Conservation (phyloP, 2,329 filamentous ascomycete species). For the Pseudogymnoascus sp. region DNA sequence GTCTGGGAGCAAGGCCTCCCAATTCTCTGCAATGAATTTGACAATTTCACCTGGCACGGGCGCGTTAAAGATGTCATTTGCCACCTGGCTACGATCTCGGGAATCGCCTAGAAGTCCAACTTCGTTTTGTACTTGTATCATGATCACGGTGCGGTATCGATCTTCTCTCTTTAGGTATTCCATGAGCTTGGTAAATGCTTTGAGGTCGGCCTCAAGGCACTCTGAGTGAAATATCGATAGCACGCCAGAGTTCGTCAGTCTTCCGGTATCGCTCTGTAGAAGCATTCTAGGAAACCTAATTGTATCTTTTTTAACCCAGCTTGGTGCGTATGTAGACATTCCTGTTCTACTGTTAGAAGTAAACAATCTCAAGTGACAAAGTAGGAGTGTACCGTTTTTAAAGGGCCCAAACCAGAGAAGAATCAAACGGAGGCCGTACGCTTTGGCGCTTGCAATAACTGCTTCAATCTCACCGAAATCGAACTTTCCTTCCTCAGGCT, state of each 20-base stretch:
- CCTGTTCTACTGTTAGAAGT: slow-evolving; percentile 15
- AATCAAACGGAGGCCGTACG: slow-evolving; percentile 32
- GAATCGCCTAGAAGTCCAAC: slow-evolving; percentile 43
- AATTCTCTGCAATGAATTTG: slow-evolving; percentile 23
- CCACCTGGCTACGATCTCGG: slow-evolving; percentile 35
- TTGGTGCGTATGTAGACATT: slow-evolving; percentile 31
- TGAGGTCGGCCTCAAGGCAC: slow-evolving; percentile 30
- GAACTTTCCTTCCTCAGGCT: slow-evolving; percentile 36
- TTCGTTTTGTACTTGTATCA: slow-evolving; percentile 52
- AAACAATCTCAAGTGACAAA: not conserved
- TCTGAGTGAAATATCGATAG: slow-evolving; percentile 32
- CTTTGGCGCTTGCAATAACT: slow-evolving; percentile 30
- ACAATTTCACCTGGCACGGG: slow-evolving; percentile 31
- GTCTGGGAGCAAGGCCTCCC: slow-evolving; percentile 22
- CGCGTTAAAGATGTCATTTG: slow-evolving; percentile 33
- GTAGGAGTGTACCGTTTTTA: slow-evolving; percentile 33
- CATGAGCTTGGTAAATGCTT: slow-evolving; percentile 33
- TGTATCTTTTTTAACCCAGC: slow-evolving; percentile 31
- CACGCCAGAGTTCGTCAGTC: slow-evolving; percentile 26
- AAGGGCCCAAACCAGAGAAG: slow-evolving; percentile 40
- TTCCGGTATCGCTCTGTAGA: slow-evolving; percentile 21
- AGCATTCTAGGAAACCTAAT: slow-evolving; percentile 26
- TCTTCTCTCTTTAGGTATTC: slow-evolving; percentile 19
- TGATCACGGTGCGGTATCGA: slow-evolving; percentile 36
- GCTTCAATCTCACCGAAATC: slow-evolving; percentile 35